Evolutionary conservation across 225 moss, liverwort and hornwort species (phyloP).

Genomic region (Straminergon stramineum): DNA sequence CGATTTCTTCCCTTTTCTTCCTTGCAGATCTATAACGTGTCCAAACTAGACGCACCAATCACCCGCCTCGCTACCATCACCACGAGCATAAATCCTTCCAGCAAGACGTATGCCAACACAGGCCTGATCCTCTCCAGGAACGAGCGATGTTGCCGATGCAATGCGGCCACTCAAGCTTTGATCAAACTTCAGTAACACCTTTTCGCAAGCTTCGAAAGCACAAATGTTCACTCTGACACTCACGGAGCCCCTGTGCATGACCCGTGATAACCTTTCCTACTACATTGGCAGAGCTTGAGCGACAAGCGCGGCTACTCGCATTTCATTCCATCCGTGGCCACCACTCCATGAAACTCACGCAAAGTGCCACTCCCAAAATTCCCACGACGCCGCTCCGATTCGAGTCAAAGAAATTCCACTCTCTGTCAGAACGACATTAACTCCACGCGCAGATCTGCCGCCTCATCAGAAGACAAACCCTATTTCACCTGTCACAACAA

Average conservation of each 20-base stretch:
- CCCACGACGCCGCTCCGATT: background rate
- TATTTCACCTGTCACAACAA: conserved; percentile 1
- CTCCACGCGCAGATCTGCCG: background rate
- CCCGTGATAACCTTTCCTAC: conserved; percentile 4
- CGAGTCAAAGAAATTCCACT: conserved; percentile 6
- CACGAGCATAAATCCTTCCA: background rate
- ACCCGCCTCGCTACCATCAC: background rate
- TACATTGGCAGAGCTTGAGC: conserved; percentile 41
- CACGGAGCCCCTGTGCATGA: conserved; percentile 26
- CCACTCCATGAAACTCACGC: conserved; percentile 4
- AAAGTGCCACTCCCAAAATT: background rate
- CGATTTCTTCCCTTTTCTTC: background rate
- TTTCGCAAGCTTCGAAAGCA: background rate
- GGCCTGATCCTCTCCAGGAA: background rate
- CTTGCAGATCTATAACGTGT: background rate
- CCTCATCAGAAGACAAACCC: background rate
- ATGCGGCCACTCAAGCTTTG: background rate
- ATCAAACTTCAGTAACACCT: background rate
- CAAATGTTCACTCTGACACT: background rate
- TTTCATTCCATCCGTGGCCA: conserved; percentile 26
- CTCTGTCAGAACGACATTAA: background rate
- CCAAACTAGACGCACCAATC: background rate
- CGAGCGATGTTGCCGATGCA: background rate
- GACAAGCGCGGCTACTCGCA: background rate
- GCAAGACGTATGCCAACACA: background rate